Percentiles rank a stretch among this genome's conserved stretches.
Evolutionary conservation across 192 early-diverging fungal genomes (phyloP).

Genomic region (Coemansia sp.): DNA sequence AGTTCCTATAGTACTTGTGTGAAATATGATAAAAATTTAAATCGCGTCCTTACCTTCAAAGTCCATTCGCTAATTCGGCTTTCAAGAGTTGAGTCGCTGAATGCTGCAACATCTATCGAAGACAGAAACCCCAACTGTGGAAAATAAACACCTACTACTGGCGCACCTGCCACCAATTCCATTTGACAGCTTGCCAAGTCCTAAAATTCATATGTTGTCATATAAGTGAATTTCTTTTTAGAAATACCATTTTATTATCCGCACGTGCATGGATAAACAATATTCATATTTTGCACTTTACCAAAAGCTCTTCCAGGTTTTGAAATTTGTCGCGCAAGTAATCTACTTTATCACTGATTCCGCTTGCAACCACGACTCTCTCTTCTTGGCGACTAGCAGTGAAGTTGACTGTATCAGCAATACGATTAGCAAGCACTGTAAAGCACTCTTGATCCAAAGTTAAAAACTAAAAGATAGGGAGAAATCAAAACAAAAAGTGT

Average conservation of each 20-base stretch:
- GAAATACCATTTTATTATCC: not conserved
- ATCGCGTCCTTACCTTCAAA: slow-evolving; percentile 24
- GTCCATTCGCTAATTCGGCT: slow-evolving; percentile 14
- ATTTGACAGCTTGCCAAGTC: slow-evolving; percentile 31
- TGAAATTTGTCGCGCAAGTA: slow-evolving; percentile 26
- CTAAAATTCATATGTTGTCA: slow-evolving; percentile 6
- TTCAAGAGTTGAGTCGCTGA: not conserved
- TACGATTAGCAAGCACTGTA: slow-evolving; percentile 21
- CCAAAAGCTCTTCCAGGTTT: slow-evolving; percentile 21
- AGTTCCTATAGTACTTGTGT: too few species aligned
- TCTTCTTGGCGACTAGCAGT: slow-evolving; percentile 26
- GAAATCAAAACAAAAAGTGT: too few species aligned
- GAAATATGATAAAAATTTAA: not conserved
- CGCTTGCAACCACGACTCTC: slow-evolving; percentile 22
- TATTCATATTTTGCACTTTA: slow-evolving; percentile 11
- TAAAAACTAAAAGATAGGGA: slow-evolving; percentile 29
- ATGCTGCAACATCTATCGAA: slow-evolving; percentile 25
- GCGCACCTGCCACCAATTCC: slow-evolving; percentile 23
- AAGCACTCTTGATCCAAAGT: slow-evolving; percentile 22
- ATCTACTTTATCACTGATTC: slow-evolving; percentile 33
- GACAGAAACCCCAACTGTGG: slow-evolving; percentile 53
- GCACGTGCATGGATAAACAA: not conserved
- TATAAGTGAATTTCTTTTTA: not conserved
- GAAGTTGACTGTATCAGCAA: slow-evolving; percentile 38
- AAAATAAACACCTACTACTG: slow-evolving; percentile 44